Conservation (phyloP, 352 stramenopile species). For the Peronosclerospora sorghi region DNA sequence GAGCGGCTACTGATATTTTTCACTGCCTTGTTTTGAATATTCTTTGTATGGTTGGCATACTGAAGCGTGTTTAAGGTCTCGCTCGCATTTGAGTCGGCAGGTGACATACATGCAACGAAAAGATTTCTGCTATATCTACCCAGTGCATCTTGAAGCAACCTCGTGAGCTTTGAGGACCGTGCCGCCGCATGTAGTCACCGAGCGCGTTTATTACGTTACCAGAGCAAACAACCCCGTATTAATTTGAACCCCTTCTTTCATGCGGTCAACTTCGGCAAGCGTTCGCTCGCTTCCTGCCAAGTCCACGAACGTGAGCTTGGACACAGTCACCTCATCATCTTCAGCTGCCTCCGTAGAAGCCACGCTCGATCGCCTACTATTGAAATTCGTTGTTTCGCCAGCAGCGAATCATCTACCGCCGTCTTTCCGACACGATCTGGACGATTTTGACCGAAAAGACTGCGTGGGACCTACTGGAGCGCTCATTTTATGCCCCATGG, state of each 20-base stretch:
- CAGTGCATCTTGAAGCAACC: no score
- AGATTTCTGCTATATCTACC: slow-evolving; percentile 50
- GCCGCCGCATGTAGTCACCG: no score
- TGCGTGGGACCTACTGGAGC: no score
- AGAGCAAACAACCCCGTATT: slow-evolving; percentile 77
- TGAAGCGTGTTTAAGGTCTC: slow-evolving; percentile 81
- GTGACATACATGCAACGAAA: slow-evolving; percentile 73
- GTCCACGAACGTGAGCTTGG: slow-evolving; percentile 84
- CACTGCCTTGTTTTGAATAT: slow-evolving; percentile 85
- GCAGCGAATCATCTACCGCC: no score
- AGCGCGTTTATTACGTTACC: slow-evolving; percentile 85
- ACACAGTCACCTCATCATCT: no score
- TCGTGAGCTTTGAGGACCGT: no score
- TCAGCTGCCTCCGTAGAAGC: no score
- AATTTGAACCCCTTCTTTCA: slow-evolving; percentile 88
- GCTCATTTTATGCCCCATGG: no score
- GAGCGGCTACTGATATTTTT: slow-evolving; percentile 83
- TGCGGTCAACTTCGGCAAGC: slow-evolving; percentile 64
- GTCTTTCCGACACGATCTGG: no score
- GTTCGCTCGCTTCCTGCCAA: slow-evolving; percentile 78
- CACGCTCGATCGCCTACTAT: no score
- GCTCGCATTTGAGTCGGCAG: slow-evolving; percentile 47
- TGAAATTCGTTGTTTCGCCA: no score
- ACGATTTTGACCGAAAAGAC: no score
- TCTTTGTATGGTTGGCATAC: slow-evolving; percentile 79